Evolutionary conservation across 2,329 filamentous ascomycete species (phyloP), one percentile per base, ranked within the genome.

Genomic region (Penicillium carneum): DNA sequence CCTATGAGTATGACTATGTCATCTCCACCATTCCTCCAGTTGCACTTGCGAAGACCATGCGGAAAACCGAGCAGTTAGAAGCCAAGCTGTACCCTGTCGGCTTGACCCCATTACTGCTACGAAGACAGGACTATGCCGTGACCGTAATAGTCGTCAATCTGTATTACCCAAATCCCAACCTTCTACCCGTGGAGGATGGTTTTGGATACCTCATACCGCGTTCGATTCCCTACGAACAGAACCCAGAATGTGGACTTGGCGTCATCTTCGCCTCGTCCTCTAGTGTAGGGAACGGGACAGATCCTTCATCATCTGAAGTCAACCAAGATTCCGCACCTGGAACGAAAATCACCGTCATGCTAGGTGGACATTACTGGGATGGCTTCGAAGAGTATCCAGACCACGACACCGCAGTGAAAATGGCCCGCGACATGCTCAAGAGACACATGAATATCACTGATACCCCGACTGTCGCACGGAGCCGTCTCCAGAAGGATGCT

Each of bases 121-220:
- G 69, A 46, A 38, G 68, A 26, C 73, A 84, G 45, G 85, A 86
- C 16, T 84, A 86, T 55, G 86, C 89, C 38, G 90, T 94, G 33
- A 93, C 89, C 34, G 93, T 97, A 68, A 93, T 93, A 88, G 91
- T 93, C 2, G 90, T 99, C 63, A 97, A 97, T 78, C 83, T 99
- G 49, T 97, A 90, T 84, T 99, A 90, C 76, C 81, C 84, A 1
- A 82, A 87, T 45, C 83, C 88, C 7, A 73, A 86, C 59, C 79
- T 96, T 38, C 82, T 91, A 50, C 85, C 86, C 14, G 81, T 87
- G 58, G 79, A 82, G 33, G 95, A 57, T 18, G 57, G 93, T 18
- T 96, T 98, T 74, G 95, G 95, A 66, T 98, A 98, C 77, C 86
- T 99, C 5, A 90, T 99, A 61, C 94, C 95, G 1, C 87, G 88